These are phyloP conservation scores for Chaetomiaceae sp. DNA, from an alignment of 2,329 filamentous ascomycete genomes.

Conservation along the genomic window DNA sequence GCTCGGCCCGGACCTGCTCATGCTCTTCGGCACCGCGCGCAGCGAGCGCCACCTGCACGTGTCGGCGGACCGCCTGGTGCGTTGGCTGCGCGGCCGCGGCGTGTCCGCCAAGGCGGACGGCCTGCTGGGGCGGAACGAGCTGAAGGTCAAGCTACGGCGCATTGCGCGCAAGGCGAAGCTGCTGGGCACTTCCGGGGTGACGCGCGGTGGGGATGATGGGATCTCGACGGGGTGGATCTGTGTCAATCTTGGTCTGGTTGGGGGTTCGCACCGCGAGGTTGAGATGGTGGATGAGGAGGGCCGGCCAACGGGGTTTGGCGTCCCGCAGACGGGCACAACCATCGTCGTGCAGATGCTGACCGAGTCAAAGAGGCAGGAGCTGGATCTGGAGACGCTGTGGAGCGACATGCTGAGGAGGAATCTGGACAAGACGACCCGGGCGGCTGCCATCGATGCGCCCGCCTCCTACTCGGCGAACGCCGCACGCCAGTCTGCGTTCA, in stretches of 20 bases:
- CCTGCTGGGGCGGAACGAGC: constrained; percentile 78
- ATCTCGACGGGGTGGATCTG: constrained; percentile 95
- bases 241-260: constrained; percentile 73
- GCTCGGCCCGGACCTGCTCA: constrained; percentile 80
- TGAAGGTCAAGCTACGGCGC: constrained; percentile 78
- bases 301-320: constrained; percentile 72
- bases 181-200: constrained; percentile 63
- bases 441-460: not conserved
- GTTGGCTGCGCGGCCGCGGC: constrained; percentile 73
- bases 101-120: constrained; percentile 78
- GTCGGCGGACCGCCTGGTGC: constrained; percentile 79
- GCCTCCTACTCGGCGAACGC: not conserved
- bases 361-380: constrained; percentile 44
- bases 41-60: constrained; percentile 92
- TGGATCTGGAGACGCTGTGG: constrained; percentile 51
- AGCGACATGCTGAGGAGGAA: constrained; percentile 33
- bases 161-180: constrained; percentile 77
- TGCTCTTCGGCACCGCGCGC: constrained; percentile 86
- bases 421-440: not conserved
- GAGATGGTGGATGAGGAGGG: constrained; percentile 42
- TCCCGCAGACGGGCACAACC: constrained; percentile 42
- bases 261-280: constrained; percentile 45
- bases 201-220: constrained; percentile 67
- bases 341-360: constrained; percentile 55
- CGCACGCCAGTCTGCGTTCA: not conserved